phyloP scores from a whole-genome alignment of 139 green algal genomes.

The Asterochloris sp. region DNA sequence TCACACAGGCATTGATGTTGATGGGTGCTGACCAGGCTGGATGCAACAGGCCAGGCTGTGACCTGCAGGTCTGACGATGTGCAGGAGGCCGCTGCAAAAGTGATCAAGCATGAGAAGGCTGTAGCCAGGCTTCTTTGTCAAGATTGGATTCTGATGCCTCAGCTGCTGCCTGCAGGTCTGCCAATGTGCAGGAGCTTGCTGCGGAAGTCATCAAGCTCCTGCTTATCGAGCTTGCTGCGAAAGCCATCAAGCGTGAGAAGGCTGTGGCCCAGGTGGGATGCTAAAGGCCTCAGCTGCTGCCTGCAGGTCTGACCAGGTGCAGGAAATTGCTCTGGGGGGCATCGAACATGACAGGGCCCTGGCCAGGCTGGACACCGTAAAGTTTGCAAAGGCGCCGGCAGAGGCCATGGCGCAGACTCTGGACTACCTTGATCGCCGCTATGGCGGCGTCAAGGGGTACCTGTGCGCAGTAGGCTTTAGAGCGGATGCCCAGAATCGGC shows the following conservation, averaged over 20 bases:
- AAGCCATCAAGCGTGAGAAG: no score
- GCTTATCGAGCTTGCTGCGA: no score
- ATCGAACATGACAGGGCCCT: conserved; percentile 9
- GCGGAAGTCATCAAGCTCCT: neutral
- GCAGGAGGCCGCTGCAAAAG: no score
- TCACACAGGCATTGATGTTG: no score
- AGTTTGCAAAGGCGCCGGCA: conserved; percentile 4
- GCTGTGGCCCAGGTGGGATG: neutral
- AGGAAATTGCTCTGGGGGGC: conserved; percentile 11
- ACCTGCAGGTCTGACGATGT: no score
- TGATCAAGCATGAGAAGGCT: no score
- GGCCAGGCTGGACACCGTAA: neutral
- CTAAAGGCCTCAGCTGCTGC: neutral
- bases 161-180: neutral
- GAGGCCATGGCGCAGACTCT: conserved; percentile 6
- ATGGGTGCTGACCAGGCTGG: no score
- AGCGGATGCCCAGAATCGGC: neutral
- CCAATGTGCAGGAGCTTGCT: neutral
- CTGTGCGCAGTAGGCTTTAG: conserved; percentile 3
- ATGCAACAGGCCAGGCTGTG: no score
- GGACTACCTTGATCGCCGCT: neutral
- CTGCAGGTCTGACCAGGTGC: conserved; percentile 2
- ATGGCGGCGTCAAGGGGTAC: neutral
- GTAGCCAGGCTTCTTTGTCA: neutral
- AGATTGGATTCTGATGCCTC: neutral